Evolutionary conservation across 257 asterid species (phyloP), one percentile per base, ranked within the genome.

Genomic region (Rubia yunnanensis): DNA sequence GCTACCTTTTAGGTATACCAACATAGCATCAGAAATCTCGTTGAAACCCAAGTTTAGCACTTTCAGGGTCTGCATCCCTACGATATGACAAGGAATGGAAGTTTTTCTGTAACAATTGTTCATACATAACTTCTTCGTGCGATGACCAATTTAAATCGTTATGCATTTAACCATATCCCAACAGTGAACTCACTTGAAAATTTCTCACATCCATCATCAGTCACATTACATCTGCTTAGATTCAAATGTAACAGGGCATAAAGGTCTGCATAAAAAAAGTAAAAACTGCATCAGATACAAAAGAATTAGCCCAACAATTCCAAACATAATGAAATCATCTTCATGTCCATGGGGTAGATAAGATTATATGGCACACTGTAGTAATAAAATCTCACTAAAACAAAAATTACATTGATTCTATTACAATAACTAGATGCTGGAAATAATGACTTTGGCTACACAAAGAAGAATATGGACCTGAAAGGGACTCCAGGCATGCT

Each of bases 1-100:
- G n/a, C 53, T 68, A 88, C 98, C 96, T 88, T 73, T 85, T 62
- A 91, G 85, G 81, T 88, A 84, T 46, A 80, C 87, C 82, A 91
- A 73, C 58, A 84, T 80, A 69, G 92, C 90, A 81, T 88, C 84
- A 8, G 98, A 73, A 65, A 88, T 80, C 52, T 77, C 87, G 69
- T 84, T 91, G 87, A 88, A 91, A 56, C 89, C 96, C 85, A 91
- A 74, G 73, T 91, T 91, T 80, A 91, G 74, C 38, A 88, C 89
- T 80, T 80, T 86, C 78, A 91, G 73, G 73, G 83, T 77, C 49
- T 65, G 77, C 80, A 91, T 71, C 75, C 79, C 98, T 88, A 39
- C 7, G 54, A 54, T 56, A 38, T 6, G 52, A 50, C 24, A 46
- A 44, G 49, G 32, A 44, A 71, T 30, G 22, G 23, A 26, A 66